phyloP scores from a whole-genome alignment of 1,139 yeast genomes.

The Suhomyces panamericanus region DNA sequence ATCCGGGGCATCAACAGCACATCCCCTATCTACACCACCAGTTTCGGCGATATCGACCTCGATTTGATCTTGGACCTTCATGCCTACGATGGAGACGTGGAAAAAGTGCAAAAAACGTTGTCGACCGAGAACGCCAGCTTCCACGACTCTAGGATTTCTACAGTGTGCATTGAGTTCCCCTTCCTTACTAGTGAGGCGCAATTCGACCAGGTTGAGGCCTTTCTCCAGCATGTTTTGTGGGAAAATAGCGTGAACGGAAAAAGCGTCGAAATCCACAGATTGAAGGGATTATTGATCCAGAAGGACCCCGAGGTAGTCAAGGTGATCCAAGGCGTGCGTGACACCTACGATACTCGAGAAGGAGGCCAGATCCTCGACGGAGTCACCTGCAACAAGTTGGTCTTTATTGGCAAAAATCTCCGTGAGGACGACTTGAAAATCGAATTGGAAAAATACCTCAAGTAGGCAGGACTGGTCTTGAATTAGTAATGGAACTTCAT shows the following conservation, averaged over 20 bases:
- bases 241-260: slow-evolving; percentile 47
- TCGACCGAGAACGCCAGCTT: slow-evolving; percentile 22
- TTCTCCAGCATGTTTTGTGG: slow-evolving; percentile 72
- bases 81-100: slow-evolving; percentile 62
- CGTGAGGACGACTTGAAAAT: slow-evolving; percentile 28
- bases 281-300: slow-evolving; percentile 69
- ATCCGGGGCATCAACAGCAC: slow-evolving; percentile 62
- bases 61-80: slow-evolving; percentile 70
- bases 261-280: slow-evolving; percentile 69
- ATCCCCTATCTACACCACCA: slow-evolving; percentile 67
- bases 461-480: not conserved
- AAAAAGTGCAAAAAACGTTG: slow-evolving; percentile 29
- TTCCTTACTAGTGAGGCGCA: slow-evolving; percentile 31
- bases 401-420: slow-evolving; percentile 77
- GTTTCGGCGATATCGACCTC: slow-evolving; percentile 67
- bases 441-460: slow-evolving; percentile 25
- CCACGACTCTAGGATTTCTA: slow-evolving; percentile 59
- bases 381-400: slow-evolving; percentile 54
- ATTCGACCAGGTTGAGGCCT: slow-evolving; percentile 51
- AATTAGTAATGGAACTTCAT: no score
- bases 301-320: slow-evolving; percentile 26
- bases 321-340: slow-evolving; percentile 92
- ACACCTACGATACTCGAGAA: slow-evolving; percentile 78
- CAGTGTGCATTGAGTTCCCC: slow-evolving; percentile 58
- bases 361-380: slow-evolving; percentile 44